Base-by-base conservation (phyloP, 106 monocot species). In the Dactylorhiza incarnata region DNA sequence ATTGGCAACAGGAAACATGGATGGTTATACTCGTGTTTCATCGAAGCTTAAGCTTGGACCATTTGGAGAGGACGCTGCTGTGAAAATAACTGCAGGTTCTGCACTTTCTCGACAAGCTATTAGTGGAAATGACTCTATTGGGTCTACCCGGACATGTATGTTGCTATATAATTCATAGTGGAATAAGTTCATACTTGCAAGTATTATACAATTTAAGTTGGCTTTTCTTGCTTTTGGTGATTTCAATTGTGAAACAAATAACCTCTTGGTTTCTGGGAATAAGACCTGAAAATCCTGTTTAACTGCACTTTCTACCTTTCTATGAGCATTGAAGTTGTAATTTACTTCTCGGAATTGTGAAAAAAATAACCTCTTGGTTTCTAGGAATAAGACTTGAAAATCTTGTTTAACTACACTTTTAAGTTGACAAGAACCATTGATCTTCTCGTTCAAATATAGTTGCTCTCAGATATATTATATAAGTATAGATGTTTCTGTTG, bases 31-130 rank as follows among this genome's bases (percentile, higher is more conserved):
- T 58, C 85, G 78, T 17, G 81, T 91, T 51, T 84, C 91, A 63
- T 89, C 91, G 24, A 94, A 55, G 80, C 91, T 94, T 80, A 94
- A 94, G 78, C 88, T 94, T 78, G 87, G 89, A 77, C 91, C 89
- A 65, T 23, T 89, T 72, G 89, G 89, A 71, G 87, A 91, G 51
- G 89, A 89, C 50, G 78, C 77, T 20, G 61, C 73, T 45, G 26
- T 71, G 49, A 85, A 37, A 78, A 45, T 46, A 17, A 14, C n/a
- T 14, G 45, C 77, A 74, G 76, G 75, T 16, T 26, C 45, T 23
- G 59, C 23, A 66, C 83, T 79, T 62, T 51, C 80, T 82, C 76
- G 75, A 29, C 77, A 82, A 73, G 29, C 55, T 82, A 71, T 43
- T 75, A 80, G 72, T 66, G 85, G 83, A 79, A 78, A 79, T 82